These are phyloP conservation scores for Cryptococcus wingfieldii DNA, from an alignment of 1,284 basidiomycete genomes.

Conservation along the genomic window DNA sequence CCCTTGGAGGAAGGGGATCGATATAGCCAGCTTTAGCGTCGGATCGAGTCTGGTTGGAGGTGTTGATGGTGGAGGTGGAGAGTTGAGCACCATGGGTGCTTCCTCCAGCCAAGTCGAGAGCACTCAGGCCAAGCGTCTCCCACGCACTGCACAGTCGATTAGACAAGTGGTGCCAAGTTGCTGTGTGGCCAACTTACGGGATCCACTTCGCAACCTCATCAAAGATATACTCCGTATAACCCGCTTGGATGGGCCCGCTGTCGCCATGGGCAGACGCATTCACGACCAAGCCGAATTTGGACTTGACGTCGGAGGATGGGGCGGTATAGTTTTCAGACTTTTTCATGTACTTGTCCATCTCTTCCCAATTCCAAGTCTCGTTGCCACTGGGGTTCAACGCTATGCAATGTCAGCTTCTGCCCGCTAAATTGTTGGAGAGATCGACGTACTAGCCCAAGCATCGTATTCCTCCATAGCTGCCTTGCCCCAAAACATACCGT, in stretches of 20 bases:
- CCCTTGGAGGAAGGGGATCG: slow-evolving; percentile 57
- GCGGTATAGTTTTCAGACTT: slow-evolving; percentile 52
- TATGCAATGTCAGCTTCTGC: slow-evolving; percentile 4
- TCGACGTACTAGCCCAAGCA: slow-evolving; percentile 45
- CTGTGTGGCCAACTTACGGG: slow-evolving; percentile 20
- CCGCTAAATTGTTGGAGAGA: not conserved
- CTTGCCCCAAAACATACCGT: slow-evolving; percentile 62
- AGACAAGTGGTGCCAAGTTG: not conserved
- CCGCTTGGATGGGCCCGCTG: slow-evolving; percentile 52
- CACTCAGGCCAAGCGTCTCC: slow-evolving; percentile 52
- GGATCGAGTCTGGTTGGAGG: slow-evolving; percentile 61
- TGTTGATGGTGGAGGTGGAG: slow-evolving; percentile 62
- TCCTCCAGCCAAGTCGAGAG: slow-evolving; percentile 48
- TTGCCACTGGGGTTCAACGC: slow-evolving; percentile 40
- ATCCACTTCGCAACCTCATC: slow-evolving; percentile 57
- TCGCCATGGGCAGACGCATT: slow-evolving; percentile 51
- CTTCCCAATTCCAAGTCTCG: slow-evolving; percentile 45
- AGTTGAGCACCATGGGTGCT: slow-evolving; percentile 47
- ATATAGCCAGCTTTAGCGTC: slow-evolving; percentile 67
- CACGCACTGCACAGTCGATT: slow-evolving; percentile 28
- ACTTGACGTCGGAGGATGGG: slow-evolving; percentile 35
- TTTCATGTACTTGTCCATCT: slow-evolving; percentile 46
- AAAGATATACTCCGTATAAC: slow-evolving; percentile 50
- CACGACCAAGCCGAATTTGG: slow-evolving; percentile 45
- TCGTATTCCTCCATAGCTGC: slow-evolving; percentile 48